A percentile compares a stretch with the other conserved stretches of the same genome.
Evolutionary conservation across 345 rosid genomes (phyloP).

Genomic region (Ceriops zippeliana): DNA sequence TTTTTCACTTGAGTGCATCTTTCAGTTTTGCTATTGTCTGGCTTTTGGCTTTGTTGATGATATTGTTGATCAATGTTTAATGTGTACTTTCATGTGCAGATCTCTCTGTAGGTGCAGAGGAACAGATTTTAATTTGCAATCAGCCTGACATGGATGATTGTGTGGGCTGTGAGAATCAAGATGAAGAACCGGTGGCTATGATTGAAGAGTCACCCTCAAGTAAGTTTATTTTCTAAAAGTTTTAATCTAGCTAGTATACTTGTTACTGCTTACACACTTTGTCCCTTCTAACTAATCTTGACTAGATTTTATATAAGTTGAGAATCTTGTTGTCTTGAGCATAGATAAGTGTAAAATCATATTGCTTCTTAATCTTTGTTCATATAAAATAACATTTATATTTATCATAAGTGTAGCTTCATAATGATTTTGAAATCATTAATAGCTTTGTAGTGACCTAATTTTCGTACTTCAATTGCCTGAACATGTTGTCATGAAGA

Average conservation of each 20-base stretch:
- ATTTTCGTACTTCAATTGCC: too few relatives aligned
- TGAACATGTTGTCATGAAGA: too few relatives aligned
- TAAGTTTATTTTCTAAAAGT: slow-evolving; percentile 9
- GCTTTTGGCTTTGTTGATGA: not conserved
- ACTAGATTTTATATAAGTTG: too few relatives aligned
- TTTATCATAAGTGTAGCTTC: too few relatives aligned
- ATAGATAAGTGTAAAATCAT: too few relatives aligned
- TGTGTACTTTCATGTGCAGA: slow-evolving; percentile 44
- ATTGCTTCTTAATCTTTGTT: too few relatives aligned
- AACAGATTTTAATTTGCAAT: slow-evolving; percentile 64
- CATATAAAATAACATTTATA: too few relatives aligned
- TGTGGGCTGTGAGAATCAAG: slow-evolving; percentile 65
- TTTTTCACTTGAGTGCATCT: not conserved
- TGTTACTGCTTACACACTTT: not conserved
- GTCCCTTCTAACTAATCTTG: too few relatives aligned
- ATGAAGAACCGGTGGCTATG: slow-evolving; percentile 88
- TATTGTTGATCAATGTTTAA: not conserved
- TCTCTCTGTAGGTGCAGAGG: slow-evolving; percentile 65
- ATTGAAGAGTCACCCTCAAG: slow-evolving; percentile 80
- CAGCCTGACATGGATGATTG: slow-evolving; percentile 89
- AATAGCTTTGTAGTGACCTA: too few relatives aligned
- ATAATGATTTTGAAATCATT: too few relatives aligned
- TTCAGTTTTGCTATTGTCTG: not conserved
- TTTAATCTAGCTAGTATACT: not conserved
- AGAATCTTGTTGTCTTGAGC: too few relatives aligned